Evolutionary conservation across 129 eudicot genomes (phyloP), one percentile per base, ranked within the genome.

Genomic region (Pittosporum tobira): DNA sequence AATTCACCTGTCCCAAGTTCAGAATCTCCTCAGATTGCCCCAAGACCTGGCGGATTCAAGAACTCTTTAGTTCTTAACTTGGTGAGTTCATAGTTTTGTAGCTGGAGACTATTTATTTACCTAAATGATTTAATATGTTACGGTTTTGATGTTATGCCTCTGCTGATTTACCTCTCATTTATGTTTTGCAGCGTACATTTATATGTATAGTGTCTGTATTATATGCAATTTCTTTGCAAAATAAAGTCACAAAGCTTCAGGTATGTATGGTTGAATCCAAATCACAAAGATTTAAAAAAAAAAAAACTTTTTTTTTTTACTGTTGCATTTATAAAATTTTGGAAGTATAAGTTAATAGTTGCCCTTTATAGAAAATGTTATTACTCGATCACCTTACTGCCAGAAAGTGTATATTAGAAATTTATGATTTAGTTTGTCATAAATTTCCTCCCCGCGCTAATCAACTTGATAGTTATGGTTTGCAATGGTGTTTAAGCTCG

Each of bases 221-320:
- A 14, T 85, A 82, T 63, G 71, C 93, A 52, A 60, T 85, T 63
- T 20, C 57, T 43, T 66, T 85, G 79, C 70, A 77, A 28, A 77
- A 31, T 47, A 73, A 83, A 79, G 85, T 89, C 36, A 19, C 61
- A 19, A 75, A 80, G 71, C 97, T 85, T 73, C 84, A 82, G 97
- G 97, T 89, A 79, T 64, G 49, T 54, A 28, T 67, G 24, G 27
- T 63, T 14, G 8, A 51, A 6, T 51, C 55, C 22, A 22, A 19
- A 2, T 14, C 25, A 42, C 16, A 18, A 13, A 6, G 2, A 15
- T 48, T 25, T n/a, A n/a, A n/a, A n/a, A n/a, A n/a, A n/a, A n/a
- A n/a, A n/a, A n/a, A n/a, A n/a, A n/a, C n/a, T n/a, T n/a, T n/a
- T n/a, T n/a, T n/a, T n/a, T n/a, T n/a, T n/a, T n/a, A n/a, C n/a